These are phyloP conservation scores for Maudiozyma serrabonitensis DNA, from an alignment of 805 yeast genomes.

Conservation along the genomic window DNA sequence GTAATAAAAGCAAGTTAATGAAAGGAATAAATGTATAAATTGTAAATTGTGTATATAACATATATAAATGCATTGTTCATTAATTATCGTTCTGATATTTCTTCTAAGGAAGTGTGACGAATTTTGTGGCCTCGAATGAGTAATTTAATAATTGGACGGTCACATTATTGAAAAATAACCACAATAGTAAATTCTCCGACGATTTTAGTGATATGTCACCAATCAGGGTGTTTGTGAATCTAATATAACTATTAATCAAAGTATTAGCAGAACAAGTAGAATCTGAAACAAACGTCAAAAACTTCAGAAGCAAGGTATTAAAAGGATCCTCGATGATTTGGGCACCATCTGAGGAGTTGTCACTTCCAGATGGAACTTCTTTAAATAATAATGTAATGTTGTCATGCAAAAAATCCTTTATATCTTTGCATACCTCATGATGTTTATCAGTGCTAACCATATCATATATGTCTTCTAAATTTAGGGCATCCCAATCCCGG, in stretches of 20 bases:
- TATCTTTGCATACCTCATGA: slow-evolving; percentile 7
- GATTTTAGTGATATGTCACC: slow-evolving; percentile 18
- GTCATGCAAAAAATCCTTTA: slow-evolving; percentile 10
- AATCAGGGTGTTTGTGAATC: slow-evolving; percentile 20
- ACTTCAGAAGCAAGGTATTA: slow-evolving; percentile 2
- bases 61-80: background rate
- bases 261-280: slow-evolving; percentile 11
- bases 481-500: slow-evolving; percentile 45
- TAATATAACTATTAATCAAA: slow-evolving; percentile 16
- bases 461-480: slow-evolving; percentile 23
- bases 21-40: background rate
- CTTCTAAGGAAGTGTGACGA: background rate
- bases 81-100: background rate
- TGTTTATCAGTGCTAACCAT: slow-evolving; percentile 14
- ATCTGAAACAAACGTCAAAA: slow-evolving; percentile 11
- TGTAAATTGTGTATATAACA: background rate
- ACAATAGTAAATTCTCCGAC: slow-evolving; percentile 10
- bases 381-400: slow-evolving; percentile 3
- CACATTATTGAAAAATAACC: slow-evolving; percentile 15
- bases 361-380: background rate
- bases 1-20: background rate
- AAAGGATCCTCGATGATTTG: background rate
- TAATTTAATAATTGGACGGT: slow-evolving; percentile 13
- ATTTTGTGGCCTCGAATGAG: slow-evolving; percentile 12
- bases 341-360: slow-evolving; percentile 1